These are phyloP conservation scores for Arabidopsis hybrid DNA, from an alignment of 441 rosid species.

Conservation along the genomic window DNA sequence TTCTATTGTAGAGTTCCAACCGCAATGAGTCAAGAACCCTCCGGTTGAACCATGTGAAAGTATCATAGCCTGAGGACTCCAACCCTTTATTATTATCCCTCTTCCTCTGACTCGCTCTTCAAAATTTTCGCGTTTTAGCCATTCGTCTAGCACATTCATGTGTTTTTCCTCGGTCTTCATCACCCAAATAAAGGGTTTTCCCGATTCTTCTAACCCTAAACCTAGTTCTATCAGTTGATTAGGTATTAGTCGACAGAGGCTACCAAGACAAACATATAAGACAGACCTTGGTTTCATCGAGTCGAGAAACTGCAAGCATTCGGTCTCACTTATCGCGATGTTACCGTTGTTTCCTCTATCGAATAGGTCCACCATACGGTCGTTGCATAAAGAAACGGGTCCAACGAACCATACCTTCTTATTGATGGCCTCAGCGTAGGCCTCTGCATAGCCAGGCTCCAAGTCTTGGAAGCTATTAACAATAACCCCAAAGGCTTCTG, in stretches of 20 bases:
- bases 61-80: slow-evolving; percentile 85
- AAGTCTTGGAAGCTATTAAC: slow-evolving; percentile 59
- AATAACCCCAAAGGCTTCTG: slow-evolving; percentile 55
- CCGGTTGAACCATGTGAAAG: slow-evolving; percentile 67
- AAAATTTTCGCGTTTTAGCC: slow-evolving; percentile 52
- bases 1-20: slow-evolving; percentile 85
- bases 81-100: slow-evolving; percentile 67
- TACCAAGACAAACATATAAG: slow-evolving; percentile 61
- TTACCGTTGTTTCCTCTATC: slow-evolving; percentile 61
- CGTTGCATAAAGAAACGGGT: slow-evolving; percentile 61
- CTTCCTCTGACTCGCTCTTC: slow-evolving; percentile 65
- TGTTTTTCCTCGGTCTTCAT: slow-evolving; percentile 49
- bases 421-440: slow-evolving; percentile 50
- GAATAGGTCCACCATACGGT: slow-evolving; percentile 41
- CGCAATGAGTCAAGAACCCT: slow-evolving; percentile 82
- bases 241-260: slow-evolving; percentile 60
- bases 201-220: slow-evolving; percentile 56
- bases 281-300: slow-evolving; percentile 54
- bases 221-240: slow-evolving; percentile 61
- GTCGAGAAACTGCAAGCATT: slow-evolving; percentile 55
- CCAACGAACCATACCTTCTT: slow-evolving; percentile 65
- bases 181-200: slow-evolving; percentile 61
- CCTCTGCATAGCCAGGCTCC: slow-evolving; percentile 52
- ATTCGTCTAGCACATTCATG: slow-evolving; percentile 52
- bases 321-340: slow-evolving; percentile 44